These are phyloP conservation scores for Lactarius akahatsu DNA, from an alignment of 768 basidiomycete species.

Conservation along the genomic window DNA sequence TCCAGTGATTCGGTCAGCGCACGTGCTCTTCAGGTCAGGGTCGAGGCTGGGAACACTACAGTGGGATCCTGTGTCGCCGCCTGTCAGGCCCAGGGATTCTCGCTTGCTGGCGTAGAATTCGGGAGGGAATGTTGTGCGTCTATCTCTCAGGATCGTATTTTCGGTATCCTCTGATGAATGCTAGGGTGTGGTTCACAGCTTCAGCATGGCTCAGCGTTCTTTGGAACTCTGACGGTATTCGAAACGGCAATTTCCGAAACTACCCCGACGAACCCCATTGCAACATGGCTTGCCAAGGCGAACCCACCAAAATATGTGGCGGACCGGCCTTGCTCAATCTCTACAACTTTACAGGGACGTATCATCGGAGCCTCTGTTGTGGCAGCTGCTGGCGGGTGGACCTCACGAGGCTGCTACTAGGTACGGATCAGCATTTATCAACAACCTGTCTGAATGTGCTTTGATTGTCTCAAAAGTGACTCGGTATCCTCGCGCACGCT, in stretches of 20 bases:
- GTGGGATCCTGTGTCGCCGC: conserved; percentile 61
- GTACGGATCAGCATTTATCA: neutral
- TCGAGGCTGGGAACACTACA: conserved; percentile 52
- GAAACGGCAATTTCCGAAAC: neutral
- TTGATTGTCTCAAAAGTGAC: conserved; percentile 4
- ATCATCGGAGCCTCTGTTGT: conserved; percentile 1
- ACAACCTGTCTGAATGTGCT: neutral
- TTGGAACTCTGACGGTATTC: neutral
- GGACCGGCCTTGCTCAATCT: conserved; percentile 8
- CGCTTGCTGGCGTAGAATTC: conserved; percentile 56
- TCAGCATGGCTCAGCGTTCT: conserved; percentile 1
- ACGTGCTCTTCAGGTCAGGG: conserved; percentile 38
- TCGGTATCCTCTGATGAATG: neutral
- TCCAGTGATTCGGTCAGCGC: conserved; percentile 37
- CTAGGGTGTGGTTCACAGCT: neutral
- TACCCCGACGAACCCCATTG: neutral
- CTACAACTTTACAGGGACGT: conserved; percentile 14
- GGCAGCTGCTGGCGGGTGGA: conserved; percentile 1
- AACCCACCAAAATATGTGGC: conserved; percentile 5
- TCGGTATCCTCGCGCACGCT: neutral
- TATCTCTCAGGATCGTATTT: neutral
- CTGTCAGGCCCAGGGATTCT: conserved; percentile 67
- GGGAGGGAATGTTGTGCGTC: conserved; percentile 9
- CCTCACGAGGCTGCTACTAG: conserved; percentile 4
- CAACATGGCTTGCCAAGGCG: conserved; percentile 20